Conservation (phyloP, 192 early-diverging fungal species). For the Coemansia sp. region DNA sequence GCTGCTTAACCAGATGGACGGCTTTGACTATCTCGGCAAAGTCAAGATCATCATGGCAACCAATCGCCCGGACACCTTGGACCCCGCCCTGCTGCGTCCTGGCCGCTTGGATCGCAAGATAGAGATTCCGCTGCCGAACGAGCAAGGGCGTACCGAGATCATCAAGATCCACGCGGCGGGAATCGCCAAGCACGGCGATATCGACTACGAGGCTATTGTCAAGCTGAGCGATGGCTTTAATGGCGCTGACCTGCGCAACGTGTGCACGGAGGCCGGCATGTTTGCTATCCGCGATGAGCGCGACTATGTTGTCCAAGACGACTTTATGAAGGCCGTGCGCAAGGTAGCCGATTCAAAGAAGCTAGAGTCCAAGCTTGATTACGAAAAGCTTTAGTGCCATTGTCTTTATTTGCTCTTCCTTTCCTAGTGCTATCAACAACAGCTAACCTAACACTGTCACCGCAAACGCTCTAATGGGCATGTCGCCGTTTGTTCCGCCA, state of each 20-base stretch:
- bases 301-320: slow-evolving; percentile 96
- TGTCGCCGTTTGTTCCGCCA: not conserved
- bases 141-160: slow-evolving; percentile 94
- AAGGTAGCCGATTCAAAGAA: slow-evolving; percentile 99
- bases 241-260: slow-evolving; percentile 97
- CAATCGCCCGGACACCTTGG: slow-evolving; percentile 97
- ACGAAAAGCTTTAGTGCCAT: slow-evolving; percentile 69
- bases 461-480: not conserved
- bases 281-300: slow-evolving; percentile 99
- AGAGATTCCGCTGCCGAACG: slow-evolving; percentile 98
- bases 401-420: not conserved
- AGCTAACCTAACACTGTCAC: too few species aligned
- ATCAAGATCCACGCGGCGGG: slow-evolving; percentile 93
- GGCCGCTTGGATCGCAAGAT: slow-evolving; percentile 98
- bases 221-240: slow-evolving; percentile 99
- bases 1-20: slow-evolving; percentile 99
- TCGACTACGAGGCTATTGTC: slow-evolving; percentile 97
- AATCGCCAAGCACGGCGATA: slow-evolving; percentile 96
- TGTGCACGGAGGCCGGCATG: slow-evolving; percentile 99
- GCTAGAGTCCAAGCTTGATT: slow-evolving; percentile 84
- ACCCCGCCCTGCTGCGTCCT: slow-evolving; percentile 95
- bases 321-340: slow-evolving; percentile 99
- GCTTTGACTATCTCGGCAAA: slow-evolving; percentile 97
- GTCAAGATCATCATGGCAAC: slow-evolving; percentile 99
- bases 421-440: not conserved